Evolutionary conservation across 768 basidiomycete species (phyloP).

Genomic region (Lactarius vividus): DNA sequence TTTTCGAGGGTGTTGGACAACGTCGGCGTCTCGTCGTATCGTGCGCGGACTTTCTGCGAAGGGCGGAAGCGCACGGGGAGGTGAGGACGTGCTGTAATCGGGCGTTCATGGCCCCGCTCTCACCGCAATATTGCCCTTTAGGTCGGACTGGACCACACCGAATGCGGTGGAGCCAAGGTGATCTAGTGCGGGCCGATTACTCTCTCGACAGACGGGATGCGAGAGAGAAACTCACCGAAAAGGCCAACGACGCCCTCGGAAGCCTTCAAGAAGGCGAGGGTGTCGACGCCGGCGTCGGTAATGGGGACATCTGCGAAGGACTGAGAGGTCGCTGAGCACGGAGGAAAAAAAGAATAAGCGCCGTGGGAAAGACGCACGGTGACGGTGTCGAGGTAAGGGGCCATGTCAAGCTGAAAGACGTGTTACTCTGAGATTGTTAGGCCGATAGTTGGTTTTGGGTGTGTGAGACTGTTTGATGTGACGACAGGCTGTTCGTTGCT

Average conservation of each 20-base stretch:
- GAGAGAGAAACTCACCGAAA: slow-evolving; percentile 61
- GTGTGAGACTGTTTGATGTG: not conserved
- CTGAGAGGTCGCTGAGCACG: slow-evolving; percentile 40
- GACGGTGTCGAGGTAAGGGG: slow-evolving; percentile 71
- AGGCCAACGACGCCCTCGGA: slow-evolving; percentile 83
- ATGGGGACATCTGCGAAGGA: slow-evolving; percentile 92
- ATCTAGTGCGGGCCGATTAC: slow-evolving; percentile 45
- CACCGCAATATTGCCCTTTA: slow-evolving; percentile 90
- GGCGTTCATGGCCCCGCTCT: slow-evolving; percentile 30
- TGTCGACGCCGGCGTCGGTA: slow-evolving; percentile 86
- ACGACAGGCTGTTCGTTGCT: not conserved
- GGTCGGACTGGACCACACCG: slow-evolving; percentile 74
- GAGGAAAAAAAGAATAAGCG: not conserved
- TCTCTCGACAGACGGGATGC: not conserved
- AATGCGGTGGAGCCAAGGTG: slow-evolving; percentile 86
- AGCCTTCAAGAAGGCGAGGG: slow-evolving; percentile 83
- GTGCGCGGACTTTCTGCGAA: slow-evolving; percentile 81
- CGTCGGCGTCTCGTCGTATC: slow-evolving; percentile 64
- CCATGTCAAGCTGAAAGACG: slow-evolving; percentile 44
- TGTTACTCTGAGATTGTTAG: slow-evolving; percentile 21
- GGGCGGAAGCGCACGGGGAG: not conserved
- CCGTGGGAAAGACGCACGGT: slow-evolving; percentile 43
- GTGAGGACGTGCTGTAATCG: slow-evolving; percentile 10
- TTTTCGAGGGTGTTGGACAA: slow-evolving; percentile 77
- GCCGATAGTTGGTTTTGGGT: slow-evolving; percentile 6